phyloP scores from a whole-genome alignment of 176 grass and related monocot species.

The Carex pumila region DNA sequence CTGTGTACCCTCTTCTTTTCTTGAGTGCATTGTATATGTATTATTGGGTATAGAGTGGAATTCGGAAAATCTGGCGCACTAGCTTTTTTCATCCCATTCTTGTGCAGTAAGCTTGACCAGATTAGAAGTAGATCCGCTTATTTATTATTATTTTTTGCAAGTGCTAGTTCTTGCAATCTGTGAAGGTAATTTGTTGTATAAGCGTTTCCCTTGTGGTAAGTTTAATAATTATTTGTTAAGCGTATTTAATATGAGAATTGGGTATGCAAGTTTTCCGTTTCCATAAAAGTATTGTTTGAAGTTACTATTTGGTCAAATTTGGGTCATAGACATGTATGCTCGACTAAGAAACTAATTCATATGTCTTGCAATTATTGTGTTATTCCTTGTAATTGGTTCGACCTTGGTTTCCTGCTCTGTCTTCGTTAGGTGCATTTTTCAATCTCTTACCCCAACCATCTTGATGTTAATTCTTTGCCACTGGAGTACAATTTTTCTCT shows the following conservation, averaged over 20 bases:
- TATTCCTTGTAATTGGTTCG: neutral
- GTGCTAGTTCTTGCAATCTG: neutral
- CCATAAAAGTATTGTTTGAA: neutral
- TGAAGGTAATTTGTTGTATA: neutral
- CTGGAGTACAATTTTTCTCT: neutral
- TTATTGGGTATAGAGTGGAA: neutral
- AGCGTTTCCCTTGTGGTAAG: neutral
- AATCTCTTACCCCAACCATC: neutral
- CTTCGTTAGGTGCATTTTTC: neutral
- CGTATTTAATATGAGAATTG: neutral
- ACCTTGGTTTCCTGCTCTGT: neutral
- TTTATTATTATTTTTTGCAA: neutral
- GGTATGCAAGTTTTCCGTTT: neutral
- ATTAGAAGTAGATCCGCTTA: neutral
- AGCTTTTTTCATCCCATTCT: neutral
- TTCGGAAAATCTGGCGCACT: neutral
- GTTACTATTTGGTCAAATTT: neutral
- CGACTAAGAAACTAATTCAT: neutral
- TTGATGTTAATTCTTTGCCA: neutral
- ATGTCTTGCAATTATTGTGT: neutral
- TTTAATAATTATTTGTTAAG: neutral
- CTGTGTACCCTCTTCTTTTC: neutral
- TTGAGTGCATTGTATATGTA: neutral
- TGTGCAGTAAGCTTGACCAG: neutral
- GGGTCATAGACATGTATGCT: neutral